phyloP scores from a whole-genome alignment of 2,329 filamentous ascomycete genomes.

The Fusarium sp. region DNA sequence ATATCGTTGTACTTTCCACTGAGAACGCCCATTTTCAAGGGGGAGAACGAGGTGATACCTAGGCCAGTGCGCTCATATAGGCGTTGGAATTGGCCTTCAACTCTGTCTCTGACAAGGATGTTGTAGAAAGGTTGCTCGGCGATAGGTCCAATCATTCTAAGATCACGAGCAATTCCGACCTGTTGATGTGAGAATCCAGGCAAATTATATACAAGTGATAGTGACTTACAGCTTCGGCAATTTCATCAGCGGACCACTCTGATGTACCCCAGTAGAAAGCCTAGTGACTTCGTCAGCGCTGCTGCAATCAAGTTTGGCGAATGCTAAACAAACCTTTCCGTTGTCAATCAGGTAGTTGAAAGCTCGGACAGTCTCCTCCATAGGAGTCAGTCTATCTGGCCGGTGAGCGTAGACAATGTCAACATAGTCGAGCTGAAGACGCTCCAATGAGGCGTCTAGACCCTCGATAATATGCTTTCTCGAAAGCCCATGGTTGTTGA shows the following conservation, averaged over 20 bases:
- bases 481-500: constrained; percentile 74
- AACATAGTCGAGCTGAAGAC: constrained; percentile 69
- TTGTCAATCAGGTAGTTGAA: constrained; percentile 77
- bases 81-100: constrained; percentile 71
- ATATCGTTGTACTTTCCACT: constrained; percentile 73
- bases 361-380: constrained; percentile 76
- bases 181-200: not conserved
- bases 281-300: not conserved
- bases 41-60: constrained; percentile 71
- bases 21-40: constrained; percentile 66
- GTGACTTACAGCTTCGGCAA: constrained; percentile 63
- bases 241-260: constrained; percentile 76
- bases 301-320: fast-evolving
- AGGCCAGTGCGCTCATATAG: constrained; percentile 68
- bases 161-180: constrained; percentile 66
- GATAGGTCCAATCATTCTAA: constrained; percentile 70
- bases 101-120: constrained; percentile 68
- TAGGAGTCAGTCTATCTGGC: constrained; percentile 73
- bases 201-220: fast-evolving
- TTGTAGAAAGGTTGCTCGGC: constrained; percentile 78
- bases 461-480: constrained; percentile 72
- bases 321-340: constrained; percentile 57
- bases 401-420: constrained; percentile 77
- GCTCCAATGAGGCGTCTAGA: constrained; percentile 65
- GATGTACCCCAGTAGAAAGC: constrained; percentile 73